Percentiles rank a stretch among this genome's conserved stretches.
Evolutionary conservation across 176 grass and related monocot species (phyloP).

Genomic region (Neostapfia colusana): DNA sequence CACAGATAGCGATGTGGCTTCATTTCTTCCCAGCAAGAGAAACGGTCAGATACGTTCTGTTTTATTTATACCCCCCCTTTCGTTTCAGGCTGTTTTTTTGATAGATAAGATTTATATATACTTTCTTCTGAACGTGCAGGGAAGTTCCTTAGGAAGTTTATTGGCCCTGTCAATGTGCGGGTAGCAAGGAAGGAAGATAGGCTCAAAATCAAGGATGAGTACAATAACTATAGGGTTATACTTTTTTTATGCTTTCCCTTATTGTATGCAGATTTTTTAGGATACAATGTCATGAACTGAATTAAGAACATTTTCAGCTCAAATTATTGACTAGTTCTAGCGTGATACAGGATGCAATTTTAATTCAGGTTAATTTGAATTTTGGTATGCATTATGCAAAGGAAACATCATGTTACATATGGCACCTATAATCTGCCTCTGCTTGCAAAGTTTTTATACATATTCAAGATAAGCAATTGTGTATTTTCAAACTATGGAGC

Average conservation of each 20-base stretch:
- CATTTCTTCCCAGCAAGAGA: slow-evolving; percentile 67
- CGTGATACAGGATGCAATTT: not conserved
- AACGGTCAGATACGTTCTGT: slow-evolving; percentile 51
- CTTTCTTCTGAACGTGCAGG: slow-evolving; percentile 39
- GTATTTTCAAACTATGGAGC: not conserved
- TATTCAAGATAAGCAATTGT: not conserved
- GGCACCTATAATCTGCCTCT: not conserved
- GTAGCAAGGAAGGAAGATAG: slow-evolving; percentile 78
- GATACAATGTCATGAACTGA: not conserved
- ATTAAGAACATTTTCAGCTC: not conserved
- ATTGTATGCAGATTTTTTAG: not conserved
- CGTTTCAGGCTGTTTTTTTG: slow-evolving; percentile 1
- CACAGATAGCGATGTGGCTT: slow-evolving; percentile 72
- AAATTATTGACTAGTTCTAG: not conserved
- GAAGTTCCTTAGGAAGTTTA: slow-evolving; percentile 81
- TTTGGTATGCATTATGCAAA: slow-evolving; percentile 16
- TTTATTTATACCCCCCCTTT: not conserved
- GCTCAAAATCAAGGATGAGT: slow-evolving; percentile 95
- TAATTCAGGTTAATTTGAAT: not conserved
- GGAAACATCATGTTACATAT: not conserved
- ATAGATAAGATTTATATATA: not conserved
- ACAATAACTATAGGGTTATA: slow-evolving; percentile 87
- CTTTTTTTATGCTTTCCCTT: not conserved
- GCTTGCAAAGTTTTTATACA: not conserved
- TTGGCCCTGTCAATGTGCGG: slow-evolving; percentile 87